Percentiles rank a stretch among this genome's conserved stretches.
These are phyloP conservation scores for Extremus antarcticus DNA, from an alignment of 495 filamentous ascomycete species.

Conservation along the genomic window DNA sequence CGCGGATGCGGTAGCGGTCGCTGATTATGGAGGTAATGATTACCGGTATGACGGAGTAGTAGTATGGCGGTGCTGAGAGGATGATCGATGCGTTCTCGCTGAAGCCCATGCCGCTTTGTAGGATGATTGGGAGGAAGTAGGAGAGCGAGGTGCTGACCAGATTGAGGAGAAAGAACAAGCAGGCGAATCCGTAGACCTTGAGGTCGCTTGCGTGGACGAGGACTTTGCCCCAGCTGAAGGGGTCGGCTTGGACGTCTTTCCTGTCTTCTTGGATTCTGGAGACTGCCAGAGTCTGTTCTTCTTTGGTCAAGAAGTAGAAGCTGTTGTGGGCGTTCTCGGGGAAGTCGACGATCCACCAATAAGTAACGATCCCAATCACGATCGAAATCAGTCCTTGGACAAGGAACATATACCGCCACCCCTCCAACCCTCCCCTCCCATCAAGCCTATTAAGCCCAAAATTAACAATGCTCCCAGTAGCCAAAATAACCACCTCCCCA, in stretches of 20 bases:
- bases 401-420: slow-evolving; percentile 49
- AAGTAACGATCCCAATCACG: slow-evolving; percentile 55
- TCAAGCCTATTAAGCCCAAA: slow-evolving; percentile 57
- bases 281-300: slow-evolving; percentile 33
- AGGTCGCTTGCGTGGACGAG: slow-evolving; percentile 50
- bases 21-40: slow-evolving; percentile 57
- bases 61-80: slow-evolving; percentile 66
- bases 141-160: slow-evolving; percentile 56
- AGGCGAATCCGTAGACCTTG: slow-evolving; percentile 65
- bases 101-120: slow-evolving; percentile 63
- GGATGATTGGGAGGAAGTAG: slow-evolving; percentile 59
- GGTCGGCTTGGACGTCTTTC: slow-evolving; percentile 51
- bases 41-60: slow-evolving; percentile 62
- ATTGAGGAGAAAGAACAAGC: slow-evolving; percentile 64
- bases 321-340: slow-evolving; percentile 54
- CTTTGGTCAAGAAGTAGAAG: slow-evolving; percentile 50
- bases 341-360: slow-evolving; percentile 74
- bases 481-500: slow-evolving; percentile 55
- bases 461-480: slow-evolving; percentile 62
- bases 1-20: slow-evolving; percentile 54
- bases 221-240: slow-evolving; percentile 50
- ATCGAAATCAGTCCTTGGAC: slow-evolving; percentile 58
- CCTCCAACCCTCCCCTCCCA: slow-evolving; percentile 47
- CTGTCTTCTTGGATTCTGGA: slow-evolving; percentile 32
- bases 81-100: slow-evolving; percentile 54